Evolutionary conservation across 176 grass and related monocot species (phyloP), one percentile per base, ranked within the genome.

Genomic region (Typha latifolia): DNA sequence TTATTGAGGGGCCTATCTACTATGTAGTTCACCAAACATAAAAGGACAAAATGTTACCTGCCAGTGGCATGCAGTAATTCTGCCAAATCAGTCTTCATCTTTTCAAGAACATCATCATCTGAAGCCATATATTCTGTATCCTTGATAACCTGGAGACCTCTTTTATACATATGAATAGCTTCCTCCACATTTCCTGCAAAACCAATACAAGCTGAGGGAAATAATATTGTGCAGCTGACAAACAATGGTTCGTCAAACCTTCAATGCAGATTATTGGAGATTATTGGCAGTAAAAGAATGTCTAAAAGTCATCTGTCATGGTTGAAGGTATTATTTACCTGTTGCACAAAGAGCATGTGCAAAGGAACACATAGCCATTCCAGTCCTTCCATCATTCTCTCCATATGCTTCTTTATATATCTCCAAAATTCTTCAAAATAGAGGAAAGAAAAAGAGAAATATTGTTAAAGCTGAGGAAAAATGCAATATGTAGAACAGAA

Each of bases 381-480:
- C 73, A 29, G 62, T 69, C 32, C 67, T 76, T 61, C 80, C 80
- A 67, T 77, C 47, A 62, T 66, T 59, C 62, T 77, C 68, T 18
- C 80, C 80, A 61, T 82, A 82, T 29, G 62, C 12, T 77, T 71
- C 74, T 49, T 64, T 76, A 64, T 82, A 66, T 61, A 82, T 82
- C 9, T 72, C 62, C 62, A 82, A 22, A 66, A 82, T 70, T 62
- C 73, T 82, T 70, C 49, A 56, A 55, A 57, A 57, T 22, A 67
- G 31, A 66, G 12, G 27, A 63, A 19, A 12, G 15, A 16, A 63
- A n/a, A 19, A 52, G 63, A 18, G 49, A 66, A 53, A 43, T 1
- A 16, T 64, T 14, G 14, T 21, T 20, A 20, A 65, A 61, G 10
- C 2, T 48, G 70, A 72, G 24, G 48, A 64, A 32, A 5, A 64